Base-by-base conservation (phyloP, 2,329 filamentous ascomycete genomes). In the Phoma sp. region DNA sequence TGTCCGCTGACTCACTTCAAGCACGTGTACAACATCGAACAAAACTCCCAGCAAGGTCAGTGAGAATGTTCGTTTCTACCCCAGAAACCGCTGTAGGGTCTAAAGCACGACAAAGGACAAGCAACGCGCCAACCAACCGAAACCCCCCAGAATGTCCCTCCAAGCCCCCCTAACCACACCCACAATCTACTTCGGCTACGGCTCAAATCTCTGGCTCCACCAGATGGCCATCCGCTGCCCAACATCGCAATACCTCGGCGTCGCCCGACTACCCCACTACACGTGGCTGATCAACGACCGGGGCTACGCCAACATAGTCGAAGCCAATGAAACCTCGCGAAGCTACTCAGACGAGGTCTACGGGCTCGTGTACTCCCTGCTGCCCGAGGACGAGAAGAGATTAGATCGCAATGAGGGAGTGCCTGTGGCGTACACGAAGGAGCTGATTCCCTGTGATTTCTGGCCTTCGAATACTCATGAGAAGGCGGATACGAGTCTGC, bases 241-340 rank as follows among this genome's bases (percentile, higher is more conserved):
- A 1, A 71, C 68, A 13, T 84, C 85, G 2, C 75, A 70, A 12
- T 84, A 84, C 48, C 69, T 85, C 6, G 85, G 85, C 38, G 76
- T 89, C 45, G 88, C 81, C 3, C 74, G 82, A 19, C 79, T 91
- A 3, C 67, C 71, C 1, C 76, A 77, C 36, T 88, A 85, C 78
- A 76, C 72, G 39, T 91, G 87, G 86, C 79, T 88, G 48, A 90
- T 91, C 76, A 88, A 86, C 67, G 73, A 77, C 40, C 81, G 87
- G 1, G 87, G 87, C 13, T 90, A 87, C 69, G 88, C 88, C 35
- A 91, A 90, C 67, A 77, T 91, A n/a, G 81, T 86, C 24, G 69
- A 64, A 31, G 22, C 19, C 22, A 43, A 31, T 13, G 52, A 41
- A 70, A 37, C 50, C 38, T 19, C 51, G 2, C 22, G 22, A 13